Base-by-base conservation (phyloP, 1,139 yeast species). In the Arxiozyma heterogenica region DNA sequence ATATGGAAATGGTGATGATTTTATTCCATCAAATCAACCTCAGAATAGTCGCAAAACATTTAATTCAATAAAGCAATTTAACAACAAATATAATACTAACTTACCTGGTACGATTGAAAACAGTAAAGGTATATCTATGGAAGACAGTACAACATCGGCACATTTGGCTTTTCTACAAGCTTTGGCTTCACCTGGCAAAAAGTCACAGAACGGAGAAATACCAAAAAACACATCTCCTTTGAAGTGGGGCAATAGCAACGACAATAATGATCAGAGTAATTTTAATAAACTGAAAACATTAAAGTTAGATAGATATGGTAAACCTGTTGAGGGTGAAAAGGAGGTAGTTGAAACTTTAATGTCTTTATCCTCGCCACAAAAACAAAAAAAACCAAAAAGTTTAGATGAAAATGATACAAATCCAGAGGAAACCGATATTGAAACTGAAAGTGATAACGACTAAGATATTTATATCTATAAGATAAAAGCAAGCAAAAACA, bases 341-440 rank as follows among this genome's bases (percentile, higher is more conserved):
- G 79, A 75, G 53, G 79, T 79, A 2, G 71, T 75, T 9, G 77
- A 74, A 56, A 73, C 77, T 5, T 59, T 76, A 30, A 75, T 76
- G 77, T 74, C 76, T 15, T 62, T 76, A 43, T 70, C 78, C 3
- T 73, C 78, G 17, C 79, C 80, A 4, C 69, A 69, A 51, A 64
- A 64, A 43, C 51, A 64, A 5, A 58, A 53, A 39, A 58, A 56
- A 22, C 53, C 57, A 11, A 52, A 46, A 9, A 25, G 21, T 34
- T 23, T 22, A 23, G 46, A 49, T 3, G 54, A 54, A 15, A 52
- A 46, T 20, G 51, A 47, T n/a, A 44, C n/a, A n/a, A n/a, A 34
- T 34, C 18, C 38, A 23, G 46, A 49, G 3, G 54, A 54, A 15
- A 52, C 49, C 20, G 51, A 47, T n/a, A 44, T 51, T 15, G 53